These are phyloP conservation scores for Euptelea pleiosperma DNA, from an alignment of 164 flowering plant genomes.

Conservation along the genomic window DNA sequence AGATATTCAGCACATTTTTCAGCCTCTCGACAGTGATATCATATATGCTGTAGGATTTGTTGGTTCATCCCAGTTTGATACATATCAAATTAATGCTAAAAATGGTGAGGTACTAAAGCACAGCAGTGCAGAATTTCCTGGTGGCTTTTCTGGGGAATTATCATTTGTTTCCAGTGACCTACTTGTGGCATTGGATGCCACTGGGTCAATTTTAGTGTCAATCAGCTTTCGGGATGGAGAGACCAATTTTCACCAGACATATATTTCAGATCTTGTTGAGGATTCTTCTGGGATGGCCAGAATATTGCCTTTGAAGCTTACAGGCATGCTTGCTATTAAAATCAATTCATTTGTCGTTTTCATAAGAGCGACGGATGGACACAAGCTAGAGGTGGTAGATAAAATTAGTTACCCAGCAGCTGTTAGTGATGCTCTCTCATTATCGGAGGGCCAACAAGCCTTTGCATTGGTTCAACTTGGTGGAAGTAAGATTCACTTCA, in stretches of 20 bases:
- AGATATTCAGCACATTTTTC: constrained; percentile 60
- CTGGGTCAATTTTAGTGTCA: constrained; percentile 46
- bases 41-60: constrained; percentile 62
- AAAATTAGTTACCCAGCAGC: constrained; percentile 39
- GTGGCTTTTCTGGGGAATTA: constrained; percentile 63
- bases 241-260: constrained; percentile 41
- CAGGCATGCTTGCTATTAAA: constrained; percentile 55
- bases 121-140: constrained; percentile 42
- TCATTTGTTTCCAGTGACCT: constrained; percentile 49
- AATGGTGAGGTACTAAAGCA: constrained; percentile 73
- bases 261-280: constrained; percentile 50
- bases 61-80: constrained; percentile 49
- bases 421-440: constrained; percentile 65
- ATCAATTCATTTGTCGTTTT: constrained; percentile 28
- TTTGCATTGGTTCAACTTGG: constrained; percentile 57
- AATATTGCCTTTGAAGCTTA: constrained; percentile 52
- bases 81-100: constrained; percentile 48
- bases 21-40: constrained; percentile 48
- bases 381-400: constrained; percentile 60
- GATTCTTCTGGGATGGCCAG: constrained; percentile 49
- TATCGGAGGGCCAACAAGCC: constrained; percentile 66
- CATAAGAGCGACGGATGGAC: constrained; percentile 40
- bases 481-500: constrained; percentile 49
- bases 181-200: constrained; percentile 63
- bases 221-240: constrained; percentile 47